Percentiles rank a stretch among this genome's conserved stretches.
Evolutionary conservation across 129 eudicot genomes (phyloP).

Genomic region (Flaveria trinervia): DNA sequence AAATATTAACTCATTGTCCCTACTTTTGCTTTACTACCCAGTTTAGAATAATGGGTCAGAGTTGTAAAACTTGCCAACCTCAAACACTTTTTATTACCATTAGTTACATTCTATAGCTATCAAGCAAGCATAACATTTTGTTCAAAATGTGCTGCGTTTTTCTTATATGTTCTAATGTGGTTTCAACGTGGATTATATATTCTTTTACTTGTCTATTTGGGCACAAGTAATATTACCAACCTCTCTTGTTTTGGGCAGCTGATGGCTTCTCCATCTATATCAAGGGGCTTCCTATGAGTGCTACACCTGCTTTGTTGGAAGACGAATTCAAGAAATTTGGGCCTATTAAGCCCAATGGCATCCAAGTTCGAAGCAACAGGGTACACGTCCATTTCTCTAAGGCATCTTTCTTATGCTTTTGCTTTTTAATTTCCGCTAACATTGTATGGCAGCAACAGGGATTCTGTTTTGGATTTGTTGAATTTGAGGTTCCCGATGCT

Average conservation of each 20-base stretch:
- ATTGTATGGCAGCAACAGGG: slow-evolving; percentile 63
- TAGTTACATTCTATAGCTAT: not conserved
- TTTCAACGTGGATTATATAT: not conserved
- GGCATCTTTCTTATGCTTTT: not conserved
- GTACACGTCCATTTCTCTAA: slow-evolving; percentile 38
- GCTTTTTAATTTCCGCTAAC: slow-evolving; percentile 23
- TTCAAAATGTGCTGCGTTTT: not conserved
- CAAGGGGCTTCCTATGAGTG: slow-evolving; percentile 68
- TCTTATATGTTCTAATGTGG: not conserved
- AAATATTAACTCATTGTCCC: not conserved
- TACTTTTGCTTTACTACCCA: not conserved
- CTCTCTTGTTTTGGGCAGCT: slow-evolving; percentile 40
- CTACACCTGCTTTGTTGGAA: slow-evolving; percentile 56
- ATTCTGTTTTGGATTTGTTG: slow-evolving; percentile 96
- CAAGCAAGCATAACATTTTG: not conserved
- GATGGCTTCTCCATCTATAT: slow-evolving; percentile 74
- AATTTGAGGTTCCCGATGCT: slow-evolving; percentile 78
- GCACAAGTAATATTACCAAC: not conserved
- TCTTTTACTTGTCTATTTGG: not conserved
- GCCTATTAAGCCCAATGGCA: slow-evolving; percentile 69
- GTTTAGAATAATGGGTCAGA: not conserved
- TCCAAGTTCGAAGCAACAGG: slow-evolving; percentile 84
- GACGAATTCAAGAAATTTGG: slow-evolving; percentile 81
- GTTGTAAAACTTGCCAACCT: too few relatives aligned
- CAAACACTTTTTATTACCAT: too few relatives aligned